Conservation (phyloP, 192 early-diverging fungal genomes). For the Entomortierella parvispora region DNA sequence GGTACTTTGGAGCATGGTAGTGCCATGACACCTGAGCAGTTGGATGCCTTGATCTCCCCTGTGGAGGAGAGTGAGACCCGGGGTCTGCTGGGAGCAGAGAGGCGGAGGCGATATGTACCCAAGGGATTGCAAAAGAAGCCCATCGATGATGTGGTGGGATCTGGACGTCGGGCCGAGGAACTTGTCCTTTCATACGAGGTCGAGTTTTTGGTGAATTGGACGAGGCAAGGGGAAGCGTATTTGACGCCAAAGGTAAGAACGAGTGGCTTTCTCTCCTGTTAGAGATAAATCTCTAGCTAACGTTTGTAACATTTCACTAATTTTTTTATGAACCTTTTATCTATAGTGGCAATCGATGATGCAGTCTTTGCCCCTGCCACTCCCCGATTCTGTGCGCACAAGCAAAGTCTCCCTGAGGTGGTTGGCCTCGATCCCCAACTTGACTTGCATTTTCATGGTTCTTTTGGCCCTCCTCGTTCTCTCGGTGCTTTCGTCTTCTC, state of each 20-base stretch:
- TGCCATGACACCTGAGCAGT: slow-evolving; percentile 26
- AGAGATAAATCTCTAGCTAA: background rate
- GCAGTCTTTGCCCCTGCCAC: background rate
- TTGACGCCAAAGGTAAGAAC: slow-evolving; percentile 28
- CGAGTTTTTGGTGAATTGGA: slow-evolving; percentile 32
- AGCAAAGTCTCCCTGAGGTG: slow-evolving; percentile 34
- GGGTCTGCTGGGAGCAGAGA: slow-evolving; percentile 15
- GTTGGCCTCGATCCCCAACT: slow-evolving; percentile 33
- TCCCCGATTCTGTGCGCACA: slow-evolving; percentile 10
- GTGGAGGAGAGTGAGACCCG: slow-evolving; percentile 21
- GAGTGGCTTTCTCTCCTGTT: background rate
- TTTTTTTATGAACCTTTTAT: background rate
- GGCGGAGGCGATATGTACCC: slow-evolving; percentile 28
- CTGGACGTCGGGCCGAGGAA: slow-evolving; percentile 12
- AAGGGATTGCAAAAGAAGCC: slow-evolving; percentile 23
- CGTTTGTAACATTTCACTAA: background rate
- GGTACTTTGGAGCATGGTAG: slow-evolving; percentile 10
- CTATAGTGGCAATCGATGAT: background rate
- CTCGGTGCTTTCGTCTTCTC: background rate
- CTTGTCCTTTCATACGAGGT: slow-evolving; percentile 39
- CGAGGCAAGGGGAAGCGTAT: slow-evolving; percentile 14
- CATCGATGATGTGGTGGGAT: slow-evolving; percentile 14
- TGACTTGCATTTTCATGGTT: slow-evolving; percentile 18
- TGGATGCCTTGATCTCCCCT: slow-evolving; percentile 29
- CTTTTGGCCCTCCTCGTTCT: slow-evolving; percentile 15